These are phyloP conservation scores for Iberis pinnata DNA, from an alignment of 345 rosid species.

Conservation along the genomic window DNA sequence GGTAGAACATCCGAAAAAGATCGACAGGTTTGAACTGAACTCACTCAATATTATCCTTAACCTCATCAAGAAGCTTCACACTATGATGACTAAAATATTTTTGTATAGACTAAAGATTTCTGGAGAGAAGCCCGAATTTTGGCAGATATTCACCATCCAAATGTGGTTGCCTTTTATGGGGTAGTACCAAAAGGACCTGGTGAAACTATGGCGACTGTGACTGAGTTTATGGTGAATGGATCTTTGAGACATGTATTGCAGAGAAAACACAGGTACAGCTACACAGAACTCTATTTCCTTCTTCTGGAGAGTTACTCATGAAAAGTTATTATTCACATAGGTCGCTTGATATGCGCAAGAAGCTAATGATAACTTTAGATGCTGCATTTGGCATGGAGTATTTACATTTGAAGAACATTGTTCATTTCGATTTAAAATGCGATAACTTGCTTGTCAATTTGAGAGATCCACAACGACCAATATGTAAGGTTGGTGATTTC, in stretches of 20 bases:
- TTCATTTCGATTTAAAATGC: constrained; percentile 82
- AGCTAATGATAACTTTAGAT: constrained; percentile 57
- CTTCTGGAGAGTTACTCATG: constrained; percentile 10
- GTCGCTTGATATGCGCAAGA: constrained; percentile 55
- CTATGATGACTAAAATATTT: not conserved
- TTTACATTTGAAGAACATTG: constrained; percentile 56
- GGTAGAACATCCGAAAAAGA: constrained; percentile 63
- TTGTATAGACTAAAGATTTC: constrained; percentile 50
- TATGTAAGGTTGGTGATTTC: constrained; percentile 87
- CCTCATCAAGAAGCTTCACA: not conserved
- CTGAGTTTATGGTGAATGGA: constrained; percentile 74
- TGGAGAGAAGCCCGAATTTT: constrained; percentile 76
- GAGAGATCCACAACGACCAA: constrained; percentile 68
- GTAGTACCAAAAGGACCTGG: constrained; percentile 72
- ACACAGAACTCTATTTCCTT: no score
- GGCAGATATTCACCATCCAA: constrained; percentile 76
- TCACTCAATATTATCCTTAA: not conserved
- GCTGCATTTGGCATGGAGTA: constrained; percentile 90
- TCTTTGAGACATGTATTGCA: constrained; percentile 60
- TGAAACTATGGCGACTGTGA: constrained; percentile 66
- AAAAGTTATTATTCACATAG: constrained; percentile 29
- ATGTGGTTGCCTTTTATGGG: constrained; percentile 70
- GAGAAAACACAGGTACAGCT: constrained; percentile 50
- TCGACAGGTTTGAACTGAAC: constrained; percentile 38
- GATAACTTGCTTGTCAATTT: constrained; percentile 76